Base-by-base conservation (phyloP, 768 basidiomycete species). In the Suillus sp. region DNA sequence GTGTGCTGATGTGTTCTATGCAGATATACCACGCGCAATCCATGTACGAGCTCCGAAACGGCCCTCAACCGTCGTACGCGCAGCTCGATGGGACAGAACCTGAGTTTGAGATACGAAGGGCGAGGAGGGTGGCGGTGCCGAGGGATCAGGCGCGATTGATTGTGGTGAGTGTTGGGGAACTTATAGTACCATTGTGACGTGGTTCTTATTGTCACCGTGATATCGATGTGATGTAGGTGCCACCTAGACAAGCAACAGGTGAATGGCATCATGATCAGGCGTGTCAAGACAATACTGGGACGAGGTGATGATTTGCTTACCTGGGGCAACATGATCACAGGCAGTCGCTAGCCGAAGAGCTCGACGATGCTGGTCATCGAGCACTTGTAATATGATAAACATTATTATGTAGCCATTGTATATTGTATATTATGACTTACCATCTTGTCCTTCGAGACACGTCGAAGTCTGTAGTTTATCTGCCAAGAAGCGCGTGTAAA, bases 71-170 rank as follows among this genome's bases (percentile, higher is more conserved):
- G 11, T 53, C 51, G 32, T 57, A 43, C 51, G 61, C n/a, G 37
- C 64, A 63, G 20, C 30, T 30, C 40, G 64, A 65, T 22, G 27
- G 61, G n/a, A 20, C 22, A 14, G 66, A 70, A 50, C 62, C 37
- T 40, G 65, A 65, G 42, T 75, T 67, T 13, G 67, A 68, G 35
- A 72, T 75, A 35, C 67, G 65, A 32, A 75, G 51, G 27, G 73
- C 70, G 16, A 68, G 48, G 56, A 75, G 37, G 42, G 63, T 73
- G 0, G 38, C 51, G 0, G 56, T 76, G 8, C 60, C 55, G 45
- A 64, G 55, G 63, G 66, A 65, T 45, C 72, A 61, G 48, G 75
- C 68, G 1, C 56, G 64, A 50, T 43, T 74, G 58, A 59, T 75
- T 58, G 67, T 50, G 50, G 74, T 73, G 45, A 64, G 67, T 20